These are phyloP conservation scores for Daedaleopsis nitida DNA, from an alignment of 768 basidiomycete species.

Conservation along the genomic window DNA sequence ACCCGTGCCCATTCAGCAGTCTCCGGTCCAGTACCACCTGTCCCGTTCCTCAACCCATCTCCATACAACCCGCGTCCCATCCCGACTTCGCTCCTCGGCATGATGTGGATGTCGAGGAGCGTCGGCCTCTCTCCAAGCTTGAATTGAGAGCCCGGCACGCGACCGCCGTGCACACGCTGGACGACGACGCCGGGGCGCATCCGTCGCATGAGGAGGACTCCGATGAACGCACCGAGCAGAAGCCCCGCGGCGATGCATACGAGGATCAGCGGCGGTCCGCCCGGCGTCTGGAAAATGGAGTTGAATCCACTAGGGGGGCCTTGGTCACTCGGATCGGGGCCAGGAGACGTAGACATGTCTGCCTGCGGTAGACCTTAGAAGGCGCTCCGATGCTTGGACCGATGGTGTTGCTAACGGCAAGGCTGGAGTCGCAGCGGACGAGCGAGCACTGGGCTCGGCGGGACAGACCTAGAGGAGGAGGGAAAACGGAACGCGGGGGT, in stretches of 20 bases:
- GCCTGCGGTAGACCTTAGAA: not conserved
- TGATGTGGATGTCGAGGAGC: constrained; percentile 16
- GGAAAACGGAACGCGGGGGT: not conserved
- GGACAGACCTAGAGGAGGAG: not conserved
- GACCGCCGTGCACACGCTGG: not conserved
- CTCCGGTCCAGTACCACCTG: not conserved
- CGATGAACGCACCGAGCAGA: constrained; percentile 22
- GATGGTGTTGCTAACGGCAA: not conserved
- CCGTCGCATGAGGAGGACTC: constrained; percentile 19
- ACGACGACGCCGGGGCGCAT: constrained; percentile 19
- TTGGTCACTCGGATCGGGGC: not conserved
- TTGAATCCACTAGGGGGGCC: not conserved
- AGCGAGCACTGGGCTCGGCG: not conserved
- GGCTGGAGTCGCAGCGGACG: not conserved
- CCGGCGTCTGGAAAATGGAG: constrained; percentile 20
- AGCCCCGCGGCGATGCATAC: constrained; percentile 26
- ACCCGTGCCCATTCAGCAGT: not conserved
- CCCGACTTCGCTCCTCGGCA: not conserved
- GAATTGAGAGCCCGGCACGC: not conserved
- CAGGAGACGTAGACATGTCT: not conserved
- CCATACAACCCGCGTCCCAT: not conserved
- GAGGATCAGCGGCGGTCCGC: constrained; percentile 27
- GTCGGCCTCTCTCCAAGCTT: constrained; percentile 18
- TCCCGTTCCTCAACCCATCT: not conserved
- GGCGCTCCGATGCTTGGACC: not conserved